These are phyloP conservation scores for Leccinellum rugosiceps DNA, from an alignment of 768 basidiomycete species.

Conservation along the genomic window DNA sequence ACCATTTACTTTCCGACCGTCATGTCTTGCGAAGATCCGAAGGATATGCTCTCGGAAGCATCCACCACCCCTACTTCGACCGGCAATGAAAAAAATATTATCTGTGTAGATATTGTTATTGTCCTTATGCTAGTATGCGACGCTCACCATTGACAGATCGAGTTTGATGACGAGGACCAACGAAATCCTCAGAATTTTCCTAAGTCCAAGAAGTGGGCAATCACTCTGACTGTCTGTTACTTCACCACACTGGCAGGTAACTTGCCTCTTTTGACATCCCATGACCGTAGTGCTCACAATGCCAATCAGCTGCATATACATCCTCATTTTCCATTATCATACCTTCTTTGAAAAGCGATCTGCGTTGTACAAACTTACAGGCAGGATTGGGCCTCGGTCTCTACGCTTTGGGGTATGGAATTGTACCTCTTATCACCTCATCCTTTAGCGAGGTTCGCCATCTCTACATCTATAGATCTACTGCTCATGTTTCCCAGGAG, in stretches of 20 bases:
- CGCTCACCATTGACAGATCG: constrained; percentile 31
- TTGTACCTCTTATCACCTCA: constrained; percentile 59
- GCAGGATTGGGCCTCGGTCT: constrained; percentile 48
- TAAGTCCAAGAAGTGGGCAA: constrained; percentile 39
- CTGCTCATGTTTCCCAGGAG: constrained; percentile 38
- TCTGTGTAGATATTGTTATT: constrained; percentile 8
- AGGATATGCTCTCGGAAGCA: neutral
- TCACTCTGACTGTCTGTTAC: constrained; percentile 32
- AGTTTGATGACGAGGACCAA: constrained; percentile 38
- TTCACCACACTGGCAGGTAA: constrained; percentile 25
- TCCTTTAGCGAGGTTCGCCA: constrained; percentile 54
- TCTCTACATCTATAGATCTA: neutral
- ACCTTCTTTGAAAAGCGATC: constrained; percentile 47
- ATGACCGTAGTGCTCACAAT: neutral
- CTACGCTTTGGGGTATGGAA: constrained; percentile 57
- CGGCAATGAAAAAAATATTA: constrained; percentile 1
- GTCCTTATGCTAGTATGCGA: neutral
- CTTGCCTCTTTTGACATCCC: neutral
- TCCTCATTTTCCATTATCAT: constrained; percentile 54
- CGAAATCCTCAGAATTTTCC: constrained; percentile 40
- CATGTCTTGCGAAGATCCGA: constrained; percentile 10
- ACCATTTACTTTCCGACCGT: neutral
- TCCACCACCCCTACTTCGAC: neutral
- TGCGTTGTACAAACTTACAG: constrained; percentile 42
- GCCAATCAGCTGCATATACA: constrained; percentile 42